Percentiles rank a stretch among this genome's conserved stretches.
Evolutionary conservation across 208 protist genomes (phyloP).

Genomic region (Leishmania martiniquensis): DNA sequence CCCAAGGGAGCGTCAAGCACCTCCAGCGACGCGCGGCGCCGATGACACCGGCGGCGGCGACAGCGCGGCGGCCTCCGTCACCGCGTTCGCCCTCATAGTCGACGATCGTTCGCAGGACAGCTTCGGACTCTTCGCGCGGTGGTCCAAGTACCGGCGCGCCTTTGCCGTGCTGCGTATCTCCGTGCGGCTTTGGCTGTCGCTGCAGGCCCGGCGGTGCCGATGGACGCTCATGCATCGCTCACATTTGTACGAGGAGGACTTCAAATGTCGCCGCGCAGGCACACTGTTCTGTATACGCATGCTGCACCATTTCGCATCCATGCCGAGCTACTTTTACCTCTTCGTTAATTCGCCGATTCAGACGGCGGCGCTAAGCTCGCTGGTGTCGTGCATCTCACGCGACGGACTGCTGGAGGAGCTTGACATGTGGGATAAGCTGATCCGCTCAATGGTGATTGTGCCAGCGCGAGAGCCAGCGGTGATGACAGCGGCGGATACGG

Average conservation of each 20-base stretch:
- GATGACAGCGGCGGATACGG: neutral
- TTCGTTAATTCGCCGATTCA: constrained; percentile 71
- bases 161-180: constrained; percentile 61
- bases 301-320: constrained; percentile 43
- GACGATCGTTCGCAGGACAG: neutral
- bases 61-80: neutral
- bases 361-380: constrained; percentile 48
- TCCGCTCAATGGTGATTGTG: constrained; percentile 26
- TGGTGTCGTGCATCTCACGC: constrained; percentile 48
- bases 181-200: constrained; percentile 50
- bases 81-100: neutral
- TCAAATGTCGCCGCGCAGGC: constrained; percentile 31
- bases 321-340: constrained; percentile 53
- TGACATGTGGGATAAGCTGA: constrained; percentile 39
- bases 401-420: constrained; percentile 31
- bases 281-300: constrained; percentile 59
- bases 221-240: constrained; percentile 33
- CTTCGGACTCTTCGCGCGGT: constrained; percentile 16
- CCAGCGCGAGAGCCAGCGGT: constrained; percentile 14
- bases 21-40: neutral
- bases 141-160: constrained; percentile 38
- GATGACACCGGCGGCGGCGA: neutral
- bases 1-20: neutral
- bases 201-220: constrained; percentile 47
- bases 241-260: constrained; percentile 18